phyloP scores from a whole-genome alignment of 768 basidiomycete genomes.

The Collybia sordida region DNA sequence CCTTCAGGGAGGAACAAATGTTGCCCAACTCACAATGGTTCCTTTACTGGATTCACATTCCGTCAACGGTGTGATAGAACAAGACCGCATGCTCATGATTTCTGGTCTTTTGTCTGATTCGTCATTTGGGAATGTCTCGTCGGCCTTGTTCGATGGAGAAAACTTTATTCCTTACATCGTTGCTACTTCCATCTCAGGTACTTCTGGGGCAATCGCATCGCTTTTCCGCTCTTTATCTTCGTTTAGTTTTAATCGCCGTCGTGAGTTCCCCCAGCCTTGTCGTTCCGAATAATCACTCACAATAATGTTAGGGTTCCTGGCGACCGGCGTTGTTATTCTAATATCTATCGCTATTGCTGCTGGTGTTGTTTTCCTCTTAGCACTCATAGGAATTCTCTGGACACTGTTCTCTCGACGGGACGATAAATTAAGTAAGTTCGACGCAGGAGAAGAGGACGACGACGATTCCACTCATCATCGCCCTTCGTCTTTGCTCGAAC shows the following conservation, averaged over 20 bases:
- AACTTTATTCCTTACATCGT: constrained; percentile 80
- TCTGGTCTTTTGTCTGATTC: constrained; percentile 75
- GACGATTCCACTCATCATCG: constrained; percentile 76
- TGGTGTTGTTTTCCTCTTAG: constrained; percentile 87
- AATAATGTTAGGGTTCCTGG: constrained; percentile 70
- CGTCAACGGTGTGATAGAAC: constrained; percentile 68
- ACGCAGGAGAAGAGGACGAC: constrained; percentile 65
- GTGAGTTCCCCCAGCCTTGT: constrained; percentile 42
- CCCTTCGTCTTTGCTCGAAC: constrained; percentile 85
- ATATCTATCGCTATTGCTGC: constrained; percentile 97
- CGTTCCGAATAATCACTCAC: constrained; percentile 11
- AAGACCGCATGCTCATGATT: constrained; percentile 87
- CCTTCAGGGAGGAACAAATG: constrained; percentile 55
- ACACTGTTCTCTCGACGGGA: constrained; percentile 83
- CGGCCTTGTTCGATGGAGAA: constrained; percentile 86
- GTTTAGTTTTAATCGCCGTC: constrained; percentile 71
- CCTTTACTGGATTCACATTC: constrained; percentile 79
- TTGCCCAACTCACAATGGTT: constrained; percentile 88
- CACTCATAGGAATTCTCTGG: constrained; percentile 85
- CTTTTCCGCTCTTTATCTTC: constrained; percentile 81
- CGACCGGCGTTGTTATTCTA: constrained; percentile 90
- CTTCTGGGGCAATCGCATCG: constrained; percentile 67
- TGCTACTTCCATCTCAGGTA: constrained; percentile 63
- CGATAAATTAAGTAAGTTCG: constrained; percentile 65
- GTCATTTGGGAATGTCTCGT: constrained; percentile 76